These are phyloP conservation scores for Incumbomyces lentus DNA, from an alignment of 2,329 filamentous ascomycete species.

Conservation along the genomic window DNA sequence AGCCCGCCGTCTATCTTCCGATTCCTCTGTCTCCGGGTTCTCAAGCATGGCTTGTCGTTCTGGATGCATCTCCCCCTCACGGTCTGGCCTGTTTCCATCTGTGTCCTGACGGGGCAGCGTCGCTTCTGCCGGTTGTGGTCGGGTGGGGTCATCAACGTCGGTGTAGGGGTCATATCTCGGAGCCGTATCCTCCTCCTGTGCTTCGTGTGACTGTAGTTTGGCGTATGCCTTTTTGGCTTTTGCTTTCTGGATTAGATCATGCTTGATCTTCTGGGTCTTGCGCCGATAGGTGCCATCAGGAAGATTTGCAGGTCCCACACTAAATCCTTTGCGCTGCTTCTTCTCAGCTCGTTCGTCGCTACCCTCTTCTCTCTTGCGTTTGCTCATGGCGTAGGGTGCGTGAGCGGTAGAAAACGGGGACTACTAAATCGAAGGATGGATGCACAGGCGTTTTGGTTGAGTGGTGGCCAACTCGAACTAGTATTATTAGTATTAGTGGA, in stretches of 20 bases:
- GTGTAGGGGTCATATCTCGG: conserved; percentile 15
- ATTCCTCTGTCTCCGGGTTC: conserved; percentile 24
- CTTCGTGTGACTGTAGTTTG: conserved; percentile 63
- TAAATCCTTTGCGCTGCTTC: conserved; percentile 60
- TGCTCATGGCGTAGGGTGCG: conserved; percentile 42
- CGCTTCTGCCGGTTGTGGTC: conserved; percentile 19
- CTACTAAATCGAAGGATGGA: not conserved
- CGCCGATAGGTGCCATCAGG: conserved; percentile 81
- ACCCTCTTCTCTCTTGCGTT: conserved; percentile 42
- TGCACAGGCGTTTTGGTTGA: not conserved
- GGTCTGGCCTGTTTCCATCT: conserved; percentile 19
- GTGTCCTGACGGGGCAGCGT: conserved; percentile 16
- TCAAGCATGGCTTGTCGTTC: conserved; percentile 51
- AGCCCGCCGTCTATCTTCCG: conserved; percentile 4
- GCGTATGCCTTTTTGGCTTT: conserved; percentile 89
- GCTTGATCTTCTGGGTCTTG: conserved; percentile 83
- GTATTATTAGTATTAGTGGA: not conserved
- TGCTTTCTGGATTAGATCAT: conserved; percentile 77
- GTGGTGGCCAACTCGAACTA: not conserved
- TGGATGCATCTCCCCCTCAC: conserved; percentile 48
- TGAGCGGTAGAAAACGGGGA: not conserved
- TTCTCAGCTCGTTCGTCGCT: conserved; percentile 10
- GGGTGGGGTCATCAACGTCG: conserved; percentile 14
- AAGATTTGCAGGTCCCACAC: conserved; percentile 77
- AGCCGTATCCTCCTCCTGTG: conserved; percentile 27